phyloP scores from a whole-genome alignment of 768 basidiomycete species.

The Pisolithus tinctorius region DNA sequence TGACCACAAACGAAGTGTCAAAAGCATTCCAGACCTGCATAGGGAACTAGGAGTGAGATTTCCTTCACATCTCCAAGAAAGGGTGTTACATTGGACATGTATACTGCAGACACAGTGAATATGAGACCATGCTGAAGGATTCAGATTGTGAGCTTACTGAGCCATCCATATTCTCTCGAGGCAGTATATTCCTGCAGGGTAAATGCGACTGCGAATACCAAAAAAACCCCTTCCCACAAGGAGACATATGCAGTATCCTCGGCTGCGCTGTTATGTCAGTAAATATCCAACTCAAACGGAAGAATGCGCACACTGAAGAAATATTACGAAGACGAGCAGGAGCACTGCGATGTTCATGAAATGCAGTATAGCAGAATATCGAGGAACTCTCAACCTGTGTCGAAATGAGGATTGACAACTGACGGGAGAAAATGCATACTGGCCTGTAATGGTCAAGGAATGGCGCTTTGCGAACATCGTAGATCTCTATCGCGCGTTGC shows the following conservation, averaged over 20 bases:
- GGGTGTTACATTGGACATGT: slow-evolving; percentile 66
- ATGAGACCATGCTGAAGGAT: background rate
- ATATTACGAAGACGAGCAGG: slow-evolving; percentile 63
- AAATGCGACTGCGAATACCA: slow-evolving; percentile 73
- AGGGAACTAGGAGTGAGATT: slow-evolving; percentile 1
- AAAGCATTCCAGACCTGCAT: slow-evolving; percentile 86
- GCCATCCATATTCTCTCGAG: slow-evolving; percentile 82
- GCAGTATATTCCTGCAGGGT: slow-evolving; percentile 84
- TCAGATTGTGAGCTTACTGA: slow-evolving; percentile 46
- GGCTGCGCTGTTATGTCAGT: slow-evolving; percentile 33
- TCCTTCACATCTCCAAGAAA: background rate
- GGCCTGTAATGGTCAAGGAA: slow-evolving; percentile 83
- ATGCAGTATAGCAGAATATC: slow-evolving; percentile 71
- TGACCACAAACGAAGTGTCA: slow-evolving; percentile 64
- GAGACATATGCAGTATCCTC: slow-evolving; percentile 47
- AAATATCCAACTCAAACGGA: background rate
- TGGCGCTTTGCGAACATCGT: slow-evolving; percentile 58
- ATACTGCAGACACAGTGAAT: slow-evolving; percentile 40
- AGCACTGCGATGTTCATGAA: slow-evolving; percentile 71
- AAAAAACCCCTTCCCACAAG: slow-evolving; percentile 64
- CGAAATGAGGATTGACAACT: slow-evolving; percentile 2
- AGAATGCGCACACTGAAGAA: slow-evolving; percentile 55
- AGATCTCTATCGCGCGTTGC: slow-evolving; percentile 63
- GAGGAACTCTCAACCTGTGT: slow-evolving; percentile 69
- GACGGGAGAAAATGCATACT: background rate